These are phyloP conservation scores for Aureobasidium leucospermi DNA, from an alignment of 2,329 filamentous ascomycete species.

Conservation along the genomic window DNA sequence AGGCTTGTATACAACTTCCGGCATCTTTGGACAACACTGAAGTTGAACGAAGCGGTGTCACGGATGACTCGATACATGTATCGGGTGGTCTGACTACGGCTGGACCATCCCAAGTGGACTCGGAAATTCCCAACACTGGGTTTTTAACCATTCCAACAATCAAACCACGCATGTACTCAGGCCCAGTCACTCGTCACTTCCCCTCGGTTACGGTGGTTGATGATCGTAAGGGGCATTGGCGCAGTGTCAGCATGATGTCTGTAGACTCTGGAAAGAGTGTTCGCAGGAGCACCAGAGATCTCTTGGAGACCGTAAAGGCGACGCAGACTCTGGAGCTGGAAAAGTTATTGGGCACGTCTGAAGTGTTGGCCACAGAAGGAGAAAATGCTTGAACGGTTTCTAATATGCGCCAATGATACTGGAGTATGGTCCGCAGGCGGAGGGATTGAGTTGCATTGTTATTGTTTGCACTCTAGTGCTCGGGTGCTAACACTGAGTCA, in stretches of 20 bases:
- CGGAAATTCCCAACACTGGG: neutral
- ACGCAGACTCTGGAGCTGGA: conserved; percentile 12
- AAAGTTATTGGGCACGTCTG: conserved; percentile 9
- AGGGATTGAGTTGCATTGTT: no score
- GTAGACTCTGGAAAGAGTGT: conserved; percentile 16
- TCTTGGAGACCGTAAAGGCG: conserved; percentile 13
- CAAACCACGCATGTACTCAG: neutral
- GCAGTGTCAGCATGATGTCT: conserved; percentile 24
- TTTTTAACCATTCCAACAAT: neutral
- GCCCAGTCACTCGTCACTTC: conserved; percentile 19
- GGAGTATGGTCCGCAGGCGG: no score
- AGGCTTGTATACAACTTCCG: conserved; percentile 10
- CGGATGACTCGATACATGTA: neutral
- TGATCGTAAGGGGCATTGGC: conserved; percentile 25
- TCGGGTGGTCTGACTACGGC: neutral
- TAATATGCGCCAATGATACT: neutral
- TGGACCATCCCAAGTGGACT: neutral
- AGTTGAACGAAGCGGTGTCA: neutral
- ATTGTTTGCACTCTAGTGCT: no score
- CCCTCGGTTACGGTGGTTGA: conserved; percentile 28
- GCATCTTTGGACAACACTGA: conserved; percentile 1
- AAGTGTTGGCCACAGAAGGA: neutral
- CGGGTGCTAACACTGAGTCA: no score
- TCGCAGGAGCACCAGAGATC: conserved; percentile 16
- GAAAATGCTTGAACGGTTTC: neutral